Base-by-base conservation (phyloP, 805 yeast genomes). In the Saccharomycopsis selenospora region DNA sequence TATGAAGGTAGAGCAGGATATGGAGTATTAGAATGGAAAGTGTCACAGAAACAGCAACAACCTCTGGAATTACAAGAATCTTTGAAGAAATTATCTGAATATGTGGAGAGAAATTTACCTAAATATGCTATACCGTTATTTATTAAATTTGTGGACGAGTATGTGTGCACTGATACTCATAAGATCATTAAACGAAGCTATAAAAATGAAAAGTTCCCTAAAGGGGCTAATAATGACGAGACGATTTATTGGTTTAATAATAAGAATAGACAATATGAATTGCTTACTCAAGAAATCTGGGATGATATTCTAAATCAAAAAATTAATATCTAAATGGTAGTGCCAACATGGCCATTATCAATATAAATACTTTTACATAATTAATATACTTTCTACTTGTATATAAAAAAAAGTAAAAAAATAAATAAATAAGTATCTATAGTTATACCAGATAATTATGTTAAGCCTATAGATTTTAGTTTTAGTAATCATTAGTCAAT, bases 1-100 rank as follows among this genome's bases (percentile, higher is more conserved):
- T 95, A 90, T 60, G 98, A 90, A 65, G 98, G 98, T 33, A 75
- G 96, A 57, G 95, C 96, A 11, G 97, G 98, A 0, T 86, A 84
- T 63, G 95, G 93, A 0, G 82, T 87, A 2, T 60, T 89, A 10
- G 81, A 82, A 59, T 73, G 80, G 3, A 59, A 61, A 8, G 72
- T 71, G 7, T 17, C n/a, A 17, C n/a, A 33, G 10, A 61, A 63
- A 5, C 55, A 56, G 7, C 55, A 55, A 14, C 54, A 59, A 11
- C 59, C 78, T 2, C 63, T 80, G 43, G 61, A 63, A 5, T 55
- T 56, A 6, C 55, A 55, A 14, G 54, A 59, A 11, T 60, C 78
- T 2, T 63, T 80, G 43, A 57, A 66, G 4, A 63, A 63, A 10
- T 52, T 79, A 36, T 66, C 75, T 7, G 38, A 54, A 25, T 59